These are phyloP conservation scores for Vitis rotundifolia DNA, from an alignment of 164 flowering plant species.

Conservation along the genomic window DNA sequence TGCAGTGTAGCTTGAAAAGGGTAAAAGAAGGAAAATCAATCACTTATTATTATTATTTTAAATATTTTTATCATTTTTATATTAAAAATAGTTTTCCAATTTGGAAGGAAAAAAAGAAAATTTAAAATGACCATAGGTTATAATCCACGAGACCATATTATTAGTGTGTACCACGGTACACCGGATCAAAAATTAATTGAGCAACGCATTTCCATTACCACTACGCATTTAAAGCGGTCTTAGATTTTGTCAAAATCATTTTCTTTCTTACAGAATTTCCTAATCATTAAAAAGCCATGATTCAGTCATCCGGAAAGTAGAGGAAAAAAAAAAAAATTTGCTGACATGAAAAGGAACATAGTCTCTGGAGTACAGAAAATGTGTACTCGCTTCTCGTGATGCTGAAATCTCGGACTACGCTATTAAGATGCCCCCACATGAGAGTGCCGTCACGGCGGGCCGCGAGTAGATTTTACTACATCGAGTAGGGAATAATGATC, in stretches of 20 bases:
- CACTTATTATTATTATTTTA: no score
- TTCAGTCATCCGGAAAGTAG: conserved; percentile 1
- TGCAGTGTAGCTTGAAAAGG: no score
- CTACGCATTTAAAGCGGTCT: conserved; percentile 19
- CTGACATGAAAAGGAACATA: neutral
- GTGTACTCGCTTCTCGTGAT: neutral
- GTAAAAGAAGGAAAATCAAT: no score
- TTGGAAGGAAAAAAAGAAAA: no score
- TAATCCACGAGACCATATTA: no score
- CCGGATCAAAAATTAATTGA: conserved; percentile 4
- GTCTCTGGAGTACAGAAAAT: neutral
- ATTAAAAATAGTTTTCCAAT: no score
- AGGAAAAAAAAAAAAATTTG: neutral
- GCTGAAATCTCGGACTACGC: neutral
- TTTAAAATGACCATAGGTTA: no score
- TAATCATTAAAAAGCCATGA: conserved; percentile 30
- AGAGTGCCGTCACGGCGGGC: no score
- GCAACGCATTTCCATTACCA: neutral
- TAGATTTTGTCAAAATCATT: conserved; percentile 32
- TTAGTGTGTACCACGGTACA: conserved; percentile 1
- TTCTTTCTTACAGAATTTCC: conserved; percentile 20
- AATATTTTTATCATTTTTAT: no score
- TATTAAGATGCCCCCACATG: no score
- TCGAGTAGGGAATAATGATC: no score
- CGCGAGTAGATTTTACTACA: no score